Base-by-base conservation (phyloP, 106 monocot species). In the Platanthera zijinensis region DNA sequence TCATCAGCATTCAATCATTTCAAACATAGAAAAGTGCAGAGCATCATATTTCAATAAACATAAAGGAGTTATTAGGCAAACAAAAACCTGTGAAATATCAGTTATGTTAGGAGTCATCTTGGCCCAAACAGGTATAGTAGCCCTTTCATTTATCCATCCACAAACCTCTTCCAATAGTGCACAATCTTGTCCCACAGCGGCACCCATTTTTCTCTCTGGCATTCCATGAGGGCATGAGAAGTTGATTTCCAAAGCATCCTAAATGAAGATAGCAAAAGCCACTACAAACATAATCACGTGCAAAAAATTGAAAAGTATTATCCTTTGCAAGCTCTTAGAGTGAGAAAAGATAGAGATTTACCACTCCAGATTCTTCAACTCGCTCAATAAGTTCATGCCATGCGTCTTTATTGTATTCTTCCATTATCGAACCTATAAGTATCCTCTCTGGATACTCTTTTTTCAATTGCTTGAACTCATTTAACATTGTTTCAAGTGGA, bases 221-320 rank as follows among this genome's bases (percentile, higher is more conserved):
- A 97, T 97, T 57, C 96, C 93, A 84, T 97, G 97, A 76, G 97
- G 97, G 56, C 97, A 97, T 50, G 97, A 97, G 78, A 97, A 97
- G 64, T 97, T 97, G 75, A 97, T 97, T 80, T 97, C 97, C 79
- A 97, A 78, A 45, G 94, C 97, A 86, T 97, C 97, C 97, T 94
- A 72, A 50, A 79, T 68, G 28, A 74, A 50, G 9, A 73, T 47
- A 22, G 19, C 7, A 63, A 59, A 50, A 71, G 8, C 11, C 30
- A 66, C 32, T 66, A 32, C 66, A 10, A 81, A 50, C 18, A 25
- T 61, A 19, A 77, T 50, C 66, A 72, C 13, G 70, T 25, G n/a
- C 7, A 72, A 10, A 21, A 50, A 72, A 50, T 47, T 49, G 6
- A 48, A 76, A 39, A 48, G 62, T 8, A 50, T 11, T 5, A 77